Base-by-base conservation (phyloP, 2,329 filamentous ascomycete genomes). In the Cladosporium halotolerans region DNA sequence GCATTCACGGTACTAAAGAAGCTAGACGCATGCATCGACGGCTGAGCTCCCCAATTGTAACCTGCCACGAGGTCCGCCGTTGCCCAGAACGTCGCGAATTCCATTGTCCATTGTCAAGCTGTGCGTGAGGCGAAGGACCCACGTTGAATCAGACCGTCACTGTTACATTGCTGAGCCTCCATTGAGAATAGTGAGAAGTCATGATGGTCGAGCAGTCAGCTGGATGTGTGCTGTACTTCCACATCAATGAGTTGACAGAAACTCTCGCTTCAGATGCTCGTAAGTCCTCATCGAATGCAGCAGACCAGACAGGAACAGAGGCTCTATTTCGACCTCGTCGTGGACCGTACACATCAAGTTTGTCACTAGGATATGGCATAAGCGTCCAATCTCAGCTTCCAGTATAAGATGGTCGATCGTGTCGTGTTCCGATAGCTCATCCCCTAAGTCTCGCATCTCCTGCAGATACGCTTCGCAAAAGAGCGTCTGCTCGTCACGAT, bases 381-480 rank as follows among this genome's bases (percentile, higher is more conserved):
- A 16, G 2, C 40, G 31, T 11, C 50, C 54, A 14, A 55, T 45
- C 9, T n/a, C 32, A 1, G 49, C 49, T 42, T 55, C 54, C 11
- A 45, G 9, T 38, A 55, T 4, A 10, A 55, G 32, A n/a, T 55
- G 54, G n/a, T 48, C 54, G 5, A 45, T 39, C 9, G 45, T 53
- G 19, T 55, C 54, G 19, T 7, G 11, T 23, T 46, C 36, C 5
- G 11, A 2, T 3, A n/a, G 10, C 11, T 3, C 39, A 14, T 8
- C 39, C 32, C 49, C 49, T 14, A 53, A 33, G 2, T 9, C 33
- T 28, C 41, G 11, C 39, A 49, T 10, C 34, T 53, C 54, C 13
- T 45, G 31, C 7, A 55, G 40, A 23, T 55, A 55, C 0, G 32
- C 33, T 32, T 38, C 19, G 45, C 54, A 55, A n/a, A 53, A 55